phyloP scores from a whole-genome alignment of 768 basidiomycete genomes.

The Strobilomyces echinocephalus region DNA sequence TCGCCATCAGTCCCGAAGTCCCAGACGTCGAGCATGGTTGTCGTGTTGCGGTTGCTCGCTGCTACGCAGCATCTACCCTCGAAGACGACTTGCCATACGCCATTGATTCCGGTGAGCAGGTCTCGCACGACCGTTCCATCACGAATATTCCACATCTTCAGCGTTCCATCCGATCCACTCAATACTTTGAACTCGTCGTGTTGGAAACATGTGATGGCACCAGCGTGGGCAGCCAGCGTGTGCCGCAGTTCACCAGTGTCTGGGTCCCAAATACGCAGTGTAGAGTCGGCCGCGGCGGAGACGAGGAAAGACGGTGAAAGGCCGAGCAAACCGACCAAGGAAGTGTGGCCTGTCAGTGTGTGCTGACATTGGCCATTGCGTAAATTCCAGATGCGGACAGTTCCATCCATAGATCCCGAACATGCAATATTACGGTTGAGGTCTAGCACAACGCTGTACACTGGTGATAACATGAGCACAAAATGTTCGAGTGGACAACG shows the following conservation, averaged over 20 bases:
- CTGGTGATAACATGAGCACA: conserved; percentile 37
- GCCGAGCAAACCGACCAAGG: conserved; percentile 89
- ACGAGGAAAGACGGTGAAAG: conserved; percentile 88
- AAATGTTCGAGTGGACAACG: background rate
- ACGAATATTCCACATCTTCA: conserved; percentile 97
- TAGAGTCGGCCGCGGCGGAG: conserved; percentile 94
- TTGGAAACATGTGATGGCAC: conserved; percentile 99
- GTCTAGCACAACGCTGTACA: conserved; percentile 94
- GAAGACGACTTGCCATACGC: conserved; percentile 98
- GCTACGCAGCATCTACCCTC: conserved; percentile 93
- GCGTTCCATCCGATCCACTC: conserved; percentile 89
- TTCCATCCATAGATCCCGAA: conserved; percentile 98
- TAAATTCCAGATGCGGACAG: conserved; percentile 92
- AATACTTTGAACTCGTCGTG: conserved; percentile 98
- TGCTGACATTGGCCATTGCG: conserved; percentile 75
- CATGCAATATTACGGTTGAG: conserved; percentile 82
- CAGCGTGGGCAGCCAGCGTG: conserved; percentile 84
- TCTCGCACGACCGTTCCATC: conserved; percentile 86
- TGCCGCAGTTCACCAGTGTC: conserved; percentile 75
- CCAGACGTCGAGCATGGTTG: conserved; percentile 85
- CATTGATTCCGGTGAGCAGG: conserved; percentile 83
- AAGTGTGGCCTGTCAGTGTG: conserved; percentile 85
- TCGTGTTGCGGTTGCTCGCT: conserved; percentile 76
- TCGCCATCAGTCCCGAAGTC: conserved; percentile 75
- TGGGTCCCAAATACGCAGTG: conserved; percentile 92